A percentile compares a stretch with the other conserved stretches of the same genome.
Conservation (phyloP, 345 rosid species). For the Salix exigua region DNA sequence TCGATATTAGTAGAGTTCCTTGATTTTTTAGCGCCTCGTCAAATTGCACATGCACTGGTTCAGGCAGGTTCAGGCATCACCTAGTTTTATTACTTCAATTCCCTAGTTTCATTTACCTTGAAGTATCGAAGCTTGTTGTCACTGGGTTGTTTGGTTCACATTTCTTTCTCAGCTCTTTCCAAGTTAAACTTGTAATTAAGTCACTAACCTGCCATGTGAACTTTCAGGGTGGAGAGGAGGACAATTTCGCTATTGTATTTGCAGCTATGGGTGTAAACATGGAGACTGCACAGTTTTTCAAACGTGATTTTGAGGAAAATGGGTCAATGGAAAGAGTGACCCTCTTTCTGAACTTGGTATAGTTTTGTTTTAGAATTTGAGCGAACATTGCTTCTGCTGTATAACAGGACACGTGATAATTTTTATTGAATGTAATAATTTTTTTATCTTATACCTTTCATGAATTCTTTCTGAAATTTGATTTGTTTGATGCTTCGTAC, state of each 20-base stretch:
- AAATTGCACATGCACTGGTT: neutral
- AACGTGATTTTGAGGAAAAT: slow-evolving; percentile 96
- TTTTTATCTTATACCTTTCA: neutral
- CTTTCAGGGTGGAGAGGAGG: slow-evolving; percentile 75
- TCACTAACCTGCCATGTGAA: slow-evolving; percentile 4
- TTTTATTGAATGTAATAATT: neutral
- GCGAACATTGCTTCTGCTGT: neutral
- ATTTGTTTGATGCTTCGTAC: slow-evolving; percentile 14
- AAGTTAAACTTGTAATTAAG: neutral
- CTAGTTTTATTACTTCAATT: neutral
- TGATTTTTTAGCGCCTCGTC: neutral
- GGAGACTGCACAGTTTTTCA: slow-evolving; percentile 98
- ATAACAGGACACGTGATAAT: neutral
- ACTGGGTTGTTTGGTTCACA: slow-evolving; percentile 5
- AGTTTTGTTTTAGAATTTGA: neutral
- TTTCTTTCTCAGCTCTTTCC: neutral
- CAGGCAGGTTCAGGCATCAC: neutral
- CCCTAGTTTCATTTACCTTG: neutral
- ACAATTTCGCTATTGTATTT: slow-evolving; percentile 94
- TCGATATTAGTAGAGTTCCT: neutral
- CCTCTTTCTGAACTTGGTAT: slow-evolving; percentile 83
- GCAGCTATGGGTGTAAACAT: slow-evolving; percentile 99
- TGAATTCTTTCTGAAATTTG: slow-evolving; percentile 1
- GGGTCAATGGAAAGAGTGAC: slow-evolving; percentile 99
- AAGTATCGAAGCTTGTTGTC: neutral